Evolutionary conservation across 345 rosid species (phyloP), one percentile per base, ranked within the genome.

Genomic region (Pugionium dolabratum): DNA sequence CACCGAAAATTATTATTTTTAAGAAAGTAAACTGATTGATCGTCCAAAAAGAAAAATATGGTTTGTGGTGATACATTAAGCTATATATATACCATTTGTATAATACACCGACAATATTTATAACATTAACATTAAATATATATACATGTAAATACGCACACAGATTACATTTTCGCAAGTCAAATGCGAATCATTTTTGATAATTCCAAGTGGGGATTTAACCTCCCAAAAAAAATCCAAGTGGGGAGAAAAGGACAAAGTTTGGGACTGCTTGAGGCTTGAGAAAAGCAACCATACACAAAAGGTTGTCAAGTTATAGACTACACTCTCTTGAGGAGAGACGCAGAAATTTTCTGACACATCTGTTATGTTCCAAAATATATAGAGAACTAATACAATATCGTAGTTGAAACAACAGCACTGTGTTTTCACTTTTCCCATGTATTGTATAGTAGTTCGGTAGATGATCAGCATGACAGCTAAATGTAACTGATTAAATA

Each of bases 161-260:
- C 67, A 40, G 68, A 45, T 42, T 45, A 34, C 62, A 70, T 39
- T 11, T 46, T 56, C 4, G 7, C 29, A 6, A 37, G 41, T 46
- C 55, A 56, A 45, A 46, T 58, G 28, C 46, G 6, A 33, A 43
- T 43, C 43, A 6, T 30, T 49, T 53, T 18, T 5, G n/a, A 43
- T 43, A 25, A 28, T 54, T 18, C 25, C 62, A 62, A 70, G 49
- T 61, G 47, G 74, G 40, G 18, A 18, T 18, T 18, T 18, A 18
- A 18, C 18, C 18, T 0, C 0, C 18, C 18, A 18, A 18, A 18
- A 18, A 18, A 18, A 18, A 18, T 18, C 18, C 18, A 18, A 18
- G 18, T 18, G 18, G 18, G 18, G 28, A 30, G n/a, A 50, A 52
- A 7, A 35, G 26, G 33, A 60, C n/a, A 34, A 59, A 4, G 44